These are phyloP conservation scores for Colletotrichum paranaense DNA, from an alignment of 2,329 filamentous ascomycete species.

Conservation along the genomic window DNA sequence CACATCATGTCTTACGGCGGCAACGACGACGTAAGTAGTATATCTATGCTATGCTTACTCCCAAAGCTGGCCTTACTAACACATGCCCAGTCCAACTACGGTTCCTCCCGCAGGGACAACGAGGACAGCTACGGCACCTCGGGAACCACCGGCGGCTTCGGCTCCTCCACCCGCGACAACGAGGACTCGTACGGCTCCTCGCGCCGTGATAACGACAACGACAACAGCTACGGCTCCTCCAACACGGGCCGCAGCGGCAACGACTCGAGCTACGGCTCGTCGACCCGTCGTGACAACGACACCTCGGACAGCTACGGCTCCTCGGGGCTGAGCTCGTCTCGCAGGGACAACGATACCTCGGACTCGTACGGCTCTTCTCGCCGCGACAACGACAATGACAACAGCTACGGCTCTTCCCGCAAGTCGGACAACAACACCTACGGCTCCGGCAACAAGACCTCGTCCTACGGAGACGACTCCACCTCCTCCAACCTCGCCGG, in stretches of 20 bases:
- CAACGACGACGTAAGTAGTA: conserved; percentile 49
- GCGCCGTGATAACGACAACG: conserved; percentile 35
- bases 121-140: conserved; percentile 39
- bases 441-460: conserved; percentile 36
- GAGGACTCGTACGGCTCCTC: conserved; percentile 38
- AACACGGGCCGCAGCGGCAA: conserved; percentile 29
- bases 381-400: conserved; percentile 18
- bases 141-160: conserved; percentile 36
- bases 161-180: conserved; percentile 32
- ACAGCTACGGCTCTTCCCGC: not conserved
- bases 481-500: conserved; percentile 35
- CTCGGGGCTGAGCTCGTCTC: conserved; percentile 34
- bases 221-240: conserved; percentile 38
- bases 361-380: conserved; percentile 22
- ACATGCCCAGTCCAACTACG: conserved; percentile 40
- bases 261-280: conserved; percentile 36
- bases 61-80: conserved; percentile 2
- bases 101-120: conserved; percentile 22
- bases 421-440: conserved; percentile 28
- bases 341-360: conserved; percentile 34
- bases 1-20: conserved; percentile 58
- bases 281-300: conserved; percentile 37
- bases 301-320: conserved; percentile 4
- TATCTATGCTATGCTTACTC: not conserved
- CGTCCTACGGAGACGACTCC: conserved; percentile 13